phyloP scores from a whole-genome alignment of 306 rosid genomes.

The Fagus crenata region DNA sequence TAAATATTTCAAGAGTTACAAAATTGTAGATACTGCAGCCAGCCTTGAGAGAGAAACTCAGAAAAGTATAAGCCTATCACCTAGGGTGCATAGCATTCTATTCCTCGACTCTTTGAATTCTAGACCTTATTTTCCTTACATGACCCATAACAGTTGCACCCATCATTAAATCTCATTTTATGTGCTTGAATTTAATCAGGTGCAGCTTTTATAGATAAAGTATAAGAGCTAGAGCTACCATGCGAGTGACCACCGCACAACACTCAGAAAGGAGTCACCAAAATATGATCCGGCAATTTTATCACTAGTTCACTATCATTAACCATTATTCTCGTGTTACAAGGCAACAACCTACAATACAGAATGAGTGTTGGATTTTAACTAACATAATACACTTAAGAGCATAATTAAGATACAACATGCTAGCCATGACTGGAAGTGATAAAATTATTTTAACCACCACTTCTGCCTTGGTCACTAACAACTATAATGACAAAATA shows the following conservation, averaged over 20 bases:
- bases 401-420: constrained; percentile 27
- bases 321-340: constrained; percentile 26
- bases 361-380: constrained; percentile 15
- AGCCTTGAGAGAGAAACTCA: no score
- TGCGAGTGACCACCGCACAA: not conserved
- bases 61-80: no score
- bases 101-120: no score
- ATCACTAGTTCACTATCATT: constrained; percentile 10
- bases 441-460: not conserved
- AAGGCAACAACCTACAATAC: constrained; percentile 26
- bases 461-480: not conserved
- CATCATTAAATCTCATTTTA: no score
- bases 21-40: no score
- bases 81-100: no score
- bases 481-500: constrained; percentile 6
- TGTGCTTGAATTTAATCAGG: no score
- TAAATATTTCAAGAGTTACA: no score
- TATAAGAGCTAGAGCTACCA: no score
- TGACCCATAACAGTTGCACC: no score
- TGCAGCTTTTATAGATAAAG: no score
- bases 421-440: not conserved
- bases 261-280: constrained; percentile 13
- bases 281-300: constrained; percentile 25
- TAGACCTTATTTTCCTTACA: no score
- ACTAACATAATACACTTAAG: constrained; percentile 21